Conservation (phyloP, 2,329 filamentous ascomycete species). For the Claviceps pazoutovae region DNA sequence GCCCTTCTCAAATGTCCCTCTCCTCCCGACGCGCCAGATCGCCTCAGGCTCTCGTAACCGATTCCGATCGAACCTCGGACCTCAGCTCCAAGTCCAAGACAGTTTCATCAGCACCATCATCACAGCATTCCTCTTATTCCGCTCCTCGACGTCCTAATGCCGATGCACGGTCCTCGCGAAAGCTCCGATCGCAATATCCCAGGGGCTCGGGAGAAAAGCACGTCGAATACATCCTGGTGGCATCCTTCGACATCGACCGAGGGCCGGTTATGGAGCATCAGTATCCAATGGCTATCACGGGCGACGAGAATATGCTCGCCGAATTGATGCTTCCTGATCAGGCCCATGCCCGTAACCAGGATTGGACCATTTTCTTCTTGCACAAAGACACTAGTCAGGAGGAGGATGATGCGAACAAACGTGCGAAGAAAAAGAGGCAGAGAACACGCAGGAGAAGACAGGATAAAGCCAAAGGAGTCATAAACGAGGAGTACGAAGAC, state of each 20-base stretch:
- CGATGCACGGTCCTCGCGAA: constrained; percentile 36
- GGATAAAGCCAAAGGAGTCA: constrained; percentile 35
- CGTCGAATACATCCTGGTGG: constrained; percentile 97
- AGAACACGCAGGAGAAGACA: constrained; percentile 37
- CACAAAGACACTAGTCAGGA: constrained; percentile 85
- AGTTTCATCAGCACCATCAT: constrained; percentile 44
- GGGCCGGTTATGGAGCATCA: constrained; percentile 98
- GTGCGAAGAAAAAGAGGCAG: constrained; percentile 39
- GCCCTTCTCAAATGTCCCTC: constrained; percentile 43
- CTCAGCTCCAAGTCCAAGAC: constrained; percentile 47
- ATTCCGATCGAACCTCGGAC: constrained; percentile 42
- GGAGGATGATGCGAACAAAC: constrained; percentile 61
- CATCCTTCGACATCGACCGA: constrained; percentile 91
- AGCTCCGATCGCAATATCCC: constrained; percentile 61
- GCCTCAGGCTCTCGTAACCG: constrained; percentile 36
- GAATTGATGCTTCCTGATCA: constrained; percentile 98
- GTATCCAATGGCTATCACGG: constrained; percentile 86
- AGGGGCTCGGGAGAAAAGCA: constrained; percentile 69
- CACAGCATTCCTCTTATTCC: constrained; percentile 47
- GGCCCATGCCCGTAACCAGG: constrained; percentile 83
- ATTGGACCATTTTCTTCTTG: constrained; percentile 98
- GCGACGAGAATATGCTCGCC: constrained; percentile 94
- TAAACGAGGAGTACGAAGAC: constrained; percentile 23
- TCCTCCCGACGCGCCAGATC: constrained; percentile 39
- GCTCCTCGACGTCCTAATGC: constrained; percentile 35